A percentile compares a stretch with the other conserved stretches of the same genome.
phyloP scores from a whole-genome alignment of 306 rosid species.

The Spatholobus suberectus region DNA sequence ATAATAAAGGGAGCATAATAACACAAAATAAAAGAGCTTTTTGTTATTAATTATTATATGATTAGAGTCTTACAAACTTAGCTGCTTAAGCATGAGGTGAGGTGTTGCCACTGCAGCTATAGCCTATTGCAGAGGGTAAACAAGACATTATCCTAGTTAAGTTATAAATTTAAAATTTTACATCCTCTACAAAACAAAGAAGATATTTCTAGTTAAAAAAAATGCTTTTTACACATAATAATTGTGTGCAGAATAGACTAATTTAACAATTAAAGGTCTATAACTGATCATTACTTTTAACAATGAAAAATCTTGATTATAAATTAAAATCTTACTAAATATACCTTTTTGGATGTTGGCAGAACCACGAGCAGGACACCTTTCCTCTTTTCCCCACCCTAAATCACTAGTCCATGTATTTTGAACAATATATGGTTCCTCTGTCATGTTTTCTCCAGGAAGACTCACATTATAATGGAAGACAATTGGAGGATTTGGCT shows the following conservation, averaged over 20 bases:
- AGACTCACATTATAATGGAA: slow-evolving; percentile 79
- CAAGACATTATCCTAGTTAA: slow-evolving; percentile 7
- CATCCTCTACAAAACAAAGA: slow-evolving; percentile 19
- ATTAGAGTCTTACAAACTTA: slow-evolving; percentile 10
- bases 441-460: slow-evolving; percentile 81
- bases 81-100: background rate
- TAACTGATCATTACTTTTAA: slow-evolving; percentile 4
- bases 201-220: background rate
- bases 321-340: slow-evolving; percentile 10
- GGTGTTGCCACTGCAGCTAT: slow-evolving; percentile 8
- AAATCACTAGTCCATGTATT: slow-evolving; percentile 81
- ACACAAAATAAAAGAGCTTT: slow-evolving; percentile 27
- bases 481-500: slow-evolving; percentile 66
- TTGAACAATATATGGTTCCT: slow-evolving; percentile 80
- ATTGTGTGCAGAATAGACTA: slow-evolving; percentile 6
- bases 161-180: slow-evolving; percentile 15
- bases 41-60: background rate
- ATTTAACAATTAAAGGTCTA: slow-evolving; percentile 33
- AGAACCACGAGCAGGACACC: slow-evolving; percentile 73
- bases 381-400: slow-evolving; percentile 89
- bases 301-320: background rate
- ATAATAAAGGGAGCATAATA: slow-evolving; percentile 4
- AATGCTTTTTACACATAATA: background rate
- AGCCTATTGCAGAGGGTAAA: slow-evolving; percentile 11
- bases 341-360: slow-evolving; percentile 65